Base-by-base conservation (phyloP, 2,329 filamentous ascomycete genomes). In the Cryphonectria radicalis region DNA sequence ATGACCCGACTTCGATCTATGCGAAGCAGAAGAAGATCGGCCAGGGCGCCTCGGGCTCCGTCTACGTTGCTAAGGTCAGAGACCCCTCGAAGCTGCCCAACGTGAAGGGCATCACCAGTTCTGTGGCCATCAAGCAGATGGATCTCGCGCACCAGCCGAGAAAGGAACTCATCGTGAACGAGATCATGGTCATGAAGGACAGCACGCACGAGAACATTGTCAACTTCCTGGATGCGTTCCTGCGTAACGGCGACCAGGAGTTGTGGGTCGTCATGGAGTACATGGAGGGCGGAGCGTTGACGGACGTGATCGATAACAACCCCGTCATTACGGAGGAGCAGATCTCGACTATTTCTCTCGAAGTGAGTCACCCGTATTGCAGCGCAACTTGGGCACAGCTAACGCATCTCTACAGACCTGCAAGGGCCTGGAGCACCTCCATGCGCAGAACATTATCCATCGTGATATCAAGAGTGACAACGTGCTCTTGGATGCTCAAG, bases 201-300 rank as follows among this genome's bases (percentile, higher is more conserved):
- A 97, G 94, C 85, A 93, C 95, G 80, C 96, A 99, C 81, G 91
- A 92, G 73, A 99, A 99, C 82, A 99, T 99, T 85, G 96, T 99
- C 82, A 99, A 99, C 83, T 99, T 97, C 84, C 85, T 99, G 46
- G 96, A 99, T 77, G 95, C 95, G 4, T 99, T 98, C 86, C 84
- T 99, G 79, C 93, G 96, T 78, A 97, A 98, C 81, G 95, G 96
- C 81, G 94, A 93, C 77, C 89, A 93, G 69, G 96, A 99, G 81
- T 88, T 99, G n/a, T 99, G 96, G 96, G 94, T 99, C 14, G 95
- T 99, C 67, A 97, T 99, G 96, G 96, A 99, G 84, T 99, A 95
- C 78, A 99, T 99, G 96, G 96, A 99, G 83, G 96, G 96, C 77
- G 96, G 96, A 83, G 93, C 96, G 73, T 84, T 99, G 81, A 99